Evolutionary conservation across 1,284 basidiomycete species (phyloP).

Genomic region (Mycena citricolor): DNA sequence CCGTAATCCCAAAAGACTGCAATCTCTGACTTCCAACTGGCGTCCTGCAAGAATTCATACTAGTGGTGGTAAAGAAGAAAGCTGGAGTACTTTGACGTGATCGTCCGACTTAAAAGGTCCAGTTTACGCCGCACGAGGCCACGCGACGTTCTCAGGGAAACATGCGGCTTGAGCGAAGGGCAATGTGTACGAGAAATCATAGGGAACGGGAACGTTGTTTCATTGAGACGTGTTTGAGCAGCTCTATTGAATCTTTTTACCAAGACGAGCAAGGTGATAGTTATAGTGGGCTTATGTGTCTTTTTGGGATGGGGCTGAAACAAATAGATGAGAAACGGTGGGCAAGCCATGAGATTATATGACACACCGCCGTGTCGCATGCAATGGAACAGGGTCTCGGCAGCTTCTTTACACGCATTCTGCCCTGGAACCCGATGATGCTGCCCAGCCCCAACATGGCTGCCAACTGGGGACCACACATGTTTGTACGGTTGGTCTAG

Average conservation of each 20-base stretch:
- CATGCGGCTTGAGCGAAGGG: not conserved
- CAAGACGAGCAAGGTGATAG: conserved; percentile 78
- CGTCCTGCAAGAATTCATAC: conserved; percentile 12
- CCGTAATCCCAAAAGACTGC: conserved; percentile 39
- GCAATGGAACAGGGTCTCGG: conserved; percentile 75
- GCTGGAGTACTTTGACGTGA: too few species aligned
- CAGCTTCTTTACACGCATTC: conserved; percentile 62
- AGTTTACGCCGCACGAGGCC: not conserved
- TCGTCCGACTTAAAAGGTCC: too few species aligned
- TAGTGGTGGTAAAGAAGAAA: conserved; percentile 16
- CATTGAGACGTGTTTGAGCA: too few species aligned
- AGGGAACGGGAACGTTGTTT: too few species aligned
- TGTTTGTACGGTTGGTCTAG: conserved; percentile 54
- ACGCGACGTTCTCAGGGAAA: not conserved
- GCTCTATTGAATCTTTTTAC: conserved; percentile 67
- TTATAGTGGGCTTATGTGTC: conserved; percentile 74
- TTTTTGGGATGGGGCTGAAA: conserved; percentile 64
- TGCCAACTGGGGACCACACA: conserved; percentile 77
- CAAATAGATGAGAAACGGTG: conserved; percentile 12
- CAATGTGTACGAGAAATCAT: conserved; percentile 1
- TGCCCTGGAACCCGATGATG: conserved; percentile 68
- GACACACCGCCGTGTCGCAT: conserved; percentile 83
- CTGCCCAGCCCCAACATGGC: conserved; percentile 93
- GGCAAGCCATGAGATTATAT: conserved; percentile 5
- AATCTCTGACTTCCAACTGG: conserved; percentile 18